These are phyloP conservation scores for Parastagonospora nodorum DNA, from an alignment of 2,329 filamentous ascomycete species.

Conservation along the genomic window DNA sequence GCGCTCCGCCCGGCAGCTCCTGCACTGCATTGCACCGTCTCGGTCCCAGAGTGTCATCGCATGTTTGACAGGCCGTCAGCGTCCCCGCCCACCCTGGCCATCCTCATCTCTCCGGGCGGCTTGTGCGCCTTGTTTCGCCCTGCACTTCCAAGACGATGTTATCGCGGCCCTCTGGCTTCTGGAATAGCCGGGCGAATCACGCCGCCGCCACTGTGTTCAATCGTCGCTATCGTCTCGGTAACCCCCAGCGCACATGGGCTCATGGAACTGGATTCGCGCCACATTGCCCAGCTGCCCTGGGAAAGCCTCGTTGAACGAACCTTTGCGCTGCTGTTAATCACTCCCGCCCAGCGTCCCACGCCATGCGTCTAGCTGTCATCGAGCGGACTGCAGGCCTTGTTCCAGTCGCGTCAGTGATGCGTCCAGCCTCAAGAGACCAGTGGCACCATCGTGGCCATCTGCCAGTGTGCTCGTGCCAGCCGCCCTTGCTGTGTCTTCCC, in stretches of 20 bases:
- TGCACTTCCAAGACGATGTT: not conserved
- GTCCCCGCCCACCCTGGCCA: conserved; percentile 1
- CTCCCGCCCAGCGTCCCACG: no score
- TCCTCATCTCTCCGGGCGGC: conserved; percentile 7
- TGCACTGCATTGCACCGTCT: not conserved
- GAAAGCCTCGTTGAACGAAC: no score
- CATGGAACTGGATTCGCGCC: no score
- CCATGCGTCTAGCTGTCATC: no score
- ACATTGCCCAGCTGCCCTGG: no score
- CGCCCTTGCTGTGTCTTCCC: not conserved
- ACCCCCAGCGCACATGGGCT: no score
- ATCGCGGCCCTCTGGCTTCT: not conserved
- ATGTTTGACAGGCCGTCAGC: conserved; percentile 6
- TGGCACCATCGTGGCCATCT: conserved; percentile 1
- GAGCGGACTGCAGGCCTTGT: no score
- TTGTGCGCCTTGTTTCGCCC: conserved; percentile 7
- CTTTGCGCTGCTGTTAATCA: no score
- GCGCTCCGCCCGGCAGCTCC: not conserved
- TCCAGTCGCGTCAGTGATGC: not conserved
- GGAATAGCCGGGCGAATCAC: conserved; percentile 2
- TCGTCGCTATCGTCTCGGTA: not conserved
- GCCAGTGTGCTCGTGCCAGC: not conserved
- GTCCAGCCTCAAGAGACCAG: conserved; percentile 3
- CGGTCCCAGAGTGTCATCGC: conserved; percentile 1
- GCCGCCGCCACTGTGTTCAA: not conserved